These are phyloP conservation scores for Leishmania turanica DNA, from an alignment of 208 protist genomes.

Conservation along the genomic window DNA sequence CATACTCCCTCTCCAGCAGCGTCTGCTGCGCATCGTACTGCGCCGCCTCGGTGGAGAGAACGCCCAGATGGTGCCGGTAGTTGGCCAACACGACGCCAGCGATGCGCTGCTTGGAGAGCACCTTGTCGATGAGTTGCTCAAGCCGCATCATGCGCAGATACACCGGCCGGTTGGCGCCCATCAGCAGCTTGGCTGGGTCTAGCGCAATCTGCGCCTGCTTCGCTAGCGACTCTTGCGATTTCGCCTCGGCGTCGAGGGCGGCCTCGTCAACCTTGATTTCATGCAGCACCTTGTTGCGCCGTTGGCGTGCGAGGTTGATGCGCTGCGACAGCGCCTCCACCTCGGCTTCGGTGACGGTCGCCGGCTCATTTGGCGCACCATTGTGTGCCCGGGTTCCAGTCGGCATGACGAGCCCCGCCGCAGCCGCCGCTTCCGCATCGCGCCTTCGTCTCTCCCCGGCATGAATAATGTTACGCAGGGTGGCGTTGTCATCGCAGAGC, in stretches of 20 bases:
- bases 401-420: conserved; percentile 4
- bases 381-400: conserved; percentile 6
- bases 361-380: conserved; percentile 7
- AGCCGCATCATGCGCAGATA: conserved; percentile 85
- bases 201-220: conserved; percentile 1
- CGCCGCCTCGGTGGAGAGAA: conserved; percentile 66
- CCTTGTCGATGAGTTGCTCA: conserved; percentile 91
- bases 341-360: conserved; percentile 63
- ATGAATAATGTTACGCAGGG: conserved; percentile 60
- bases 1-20: conserved; percentile 63
- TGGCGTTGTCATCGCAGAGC: conserved; percentile 65
- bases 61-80: conserved; percentile 84
- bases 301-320: conserved; percentile 46
- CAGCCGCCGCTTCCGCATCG: conserved; percentile 8
- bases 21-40: conserved; percentile 69
- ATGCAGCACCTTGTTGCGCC: conserved; percentile 54
- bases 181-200: conserved; percentile 9
- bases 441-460: conserved; percentile 36
- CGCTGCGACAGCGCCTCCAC: conserved; percentile 46
- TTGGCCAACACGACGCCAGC: conserved; percentile 77
- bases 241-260: neutral
- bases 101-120: conserved; percentile 89
- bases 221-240: neutral
- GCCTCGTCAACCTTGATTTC: conserved; percentile 34
- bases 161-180: conserved; percentile 51